Evolutionary conservation across 306 rosid genomes (phyloP).

Genomic region (Inga laurina): DNA sequence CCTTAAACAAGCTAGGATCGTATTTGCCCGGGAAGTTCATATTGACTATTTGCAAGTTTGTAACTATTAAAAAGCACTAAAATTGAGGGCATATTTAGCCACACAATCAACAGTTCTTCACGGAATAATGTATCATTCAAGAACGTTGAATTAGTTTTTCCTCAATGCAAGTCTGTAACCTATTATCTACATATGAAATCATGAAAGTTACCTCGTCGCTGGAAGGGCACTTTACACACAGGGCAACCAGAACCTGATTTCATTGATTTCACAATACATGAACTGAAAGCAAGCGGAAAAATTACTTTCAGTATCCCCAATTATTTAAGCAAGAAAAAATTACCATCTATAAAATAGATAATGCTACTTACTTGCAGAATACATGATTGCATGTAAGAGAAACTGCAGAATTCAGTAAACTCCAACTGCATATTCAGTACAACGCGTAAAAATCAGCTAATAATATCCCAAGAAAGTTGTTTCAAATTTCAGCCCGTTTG

Average conservation of each 20-base stretch:
- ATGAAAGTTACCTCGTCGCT: constrained; percentile 64
- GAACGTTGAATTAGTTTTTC: not conserved
- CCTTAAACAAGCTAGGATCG: not conserved
- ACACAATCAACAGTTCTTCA: not conserved
- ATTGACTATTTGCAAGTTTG: not conserved
- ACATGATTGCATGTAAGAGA: constrained; percentile 86
- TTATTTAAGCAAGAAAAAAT: not conserved
- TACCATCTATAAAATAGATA: not conserved
- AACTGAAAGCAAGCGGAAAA: constrained; percentile 46
- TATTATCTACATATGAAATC: not conserved
- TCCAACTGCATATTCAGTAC: constrained; percentile 47
- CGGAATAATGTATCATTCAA: not conserved
- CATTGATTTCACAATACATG: constrained; percentile 74
- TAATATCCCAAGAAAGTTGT: not conserved
- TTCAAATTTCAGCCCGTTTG: not conserved
- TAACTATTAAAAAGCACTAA: not conserved
- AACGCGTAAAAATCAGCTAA: constrained; percentile 12
- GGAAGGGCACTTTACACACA: constrained; percentile 81
- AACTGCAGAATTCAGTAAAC: constrained; percentile 61
- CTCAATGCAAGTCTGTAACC: not conserved
- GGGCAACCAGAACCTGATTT: constrained; percentile 76
- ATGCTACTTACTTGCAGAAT: constrained; percentile 73
- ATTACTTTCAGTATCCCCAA: not conserved
- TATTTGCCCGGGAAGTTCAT: not conserved
- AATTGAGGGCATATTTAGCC: not conserved